Conservation (phyloP, 208 protist species). For the Crithidia sp. region DNA sequence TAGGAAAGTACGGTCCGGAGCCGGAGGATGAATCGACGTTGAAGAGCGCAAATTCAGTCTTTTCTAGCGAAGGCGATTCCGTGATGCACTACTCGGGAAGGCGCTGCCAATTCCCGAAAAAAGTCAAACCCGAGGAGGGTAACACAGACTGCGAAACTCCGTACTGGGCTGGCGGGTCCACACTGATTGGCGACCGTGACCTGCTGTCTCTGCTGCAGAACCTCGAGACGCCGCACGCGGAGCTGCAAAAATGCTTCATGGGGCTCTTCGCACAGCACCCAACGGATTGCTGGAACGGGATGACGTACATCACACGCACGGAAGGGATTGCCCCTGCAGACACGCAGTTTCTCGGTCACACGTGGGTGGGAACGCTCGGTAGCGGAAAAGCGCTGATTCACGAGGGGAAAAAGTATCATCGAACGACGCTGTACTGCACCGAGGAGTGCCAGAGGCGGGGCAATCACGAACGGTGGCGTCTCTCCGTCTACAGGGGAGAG, state of each 20-base stretch:
- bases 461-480: slow-evolving; percentile 67
- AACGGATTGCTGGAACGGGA: slow-evolving; percentile 67
- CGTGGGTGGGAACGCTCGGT: slow-evolving; percentile 58
- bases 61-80: slow-evolving; percentile 54
- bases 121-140: slow-evolving; percentile 63
- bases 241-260: slow-evolving; percentile 80
- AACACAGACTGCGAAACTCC: slow-evolving; percentile 84
- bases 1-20: slow-evolving; percentile 76
- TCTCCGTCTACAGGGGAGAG: slow-evolving; percentile 60
- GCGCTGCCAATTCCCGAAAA: slow-evolving; percentile 59
- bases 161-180: slow-evolving; percentile 65
- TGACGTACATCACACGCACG: slow-evolving; percentile 65
- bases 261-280: slow-evolving; percentile 70
- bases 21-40: slow-evolving; percentile 24
- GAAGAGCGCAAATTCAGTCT: slow-evolving; percentile 32
- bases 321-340: slow-evolving; percentile 46
- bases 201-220: slow-evolving; percentile 59
- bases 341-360: slow-evolving; percentile 70
- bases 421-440: slow-evolving; percentile 73
- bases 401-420: slow-evolving; percentile 50
- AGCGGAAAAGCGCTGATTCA: slow-evolving; percentile 64
- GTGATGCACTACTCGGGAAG: slow-evolving; percentile 65
- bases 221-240: slow-evolving; percentile 58
- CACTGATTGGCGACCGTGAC: slow-evolving; percentile 61
- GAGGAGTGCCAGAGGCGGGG: slow-evolving; percentile 63